Evolutionary conservation across 129 eudicot species (phyloP).

Genomic region (Flaveria bidentis): DNA sequence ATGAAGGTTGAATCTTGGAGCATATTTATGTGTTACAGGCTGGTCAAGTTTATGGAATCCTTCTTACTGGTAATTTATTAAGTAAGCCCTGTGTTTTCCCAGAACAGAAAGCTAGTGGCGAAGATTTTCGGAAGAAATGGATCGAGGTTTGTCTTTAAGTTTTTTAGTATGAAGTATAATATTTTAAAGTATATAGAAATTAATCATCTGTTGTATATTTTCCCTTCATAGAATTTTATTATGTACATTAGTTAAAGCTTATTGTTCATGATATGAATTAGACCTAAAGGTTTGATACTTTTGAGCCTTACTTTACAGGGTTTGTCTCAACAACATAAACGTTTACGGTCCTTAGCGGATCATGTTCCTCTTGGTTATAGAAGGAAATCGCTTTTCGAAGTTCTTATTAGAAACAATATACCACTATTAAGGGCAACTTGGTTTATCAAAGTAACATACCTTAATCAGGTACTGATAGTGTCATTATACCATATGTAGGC

Average conservation of each 20-base stretch:
- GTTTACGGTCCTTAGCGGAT: slow-evolving; percentile 80
- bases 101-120: slow-evolving; percentile 81
- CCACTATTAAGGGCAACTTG: slow-evolving; percentile 93
- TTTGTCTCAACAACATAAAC: slow-evolving; percentile 89
- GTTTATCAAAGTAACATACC: slow-evolving; percentile 92
- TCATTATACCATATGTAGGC: slow-evolving; percentile 10
- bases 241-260: background rate
- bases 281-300: too few relatives aligned
- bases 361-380: slow-evolving; percentile 91
- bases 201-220: background rate
- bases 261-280: background rate
- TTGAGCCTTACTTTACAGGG: slow-evolving; percentile 49
- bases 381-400: slow-evolving; percentile 82
- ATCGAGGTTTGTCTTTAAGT: slow-evolving; percentile 70
- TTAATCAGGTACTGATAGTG: slow-evolving; percentile 68
- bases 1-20: slow-evolving; percentile 16
- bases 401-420: slow-evolving; percentile 85
- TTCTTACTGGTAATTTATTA: slow-evolving; percentile 76
- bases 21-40: slow-evolving; percentile 54
- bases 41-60: slow-evolving; percentile 97
- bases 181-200: background rate
- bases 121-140: slow-evolving; percentile 90
- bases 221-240: background rate
- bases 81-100: slow-evolving; percentile 74
- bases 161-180: background rate